Base-by-base conservation (phyloP, 805 yeast species). In the Metahyphopichia silvanorum region DNA sequence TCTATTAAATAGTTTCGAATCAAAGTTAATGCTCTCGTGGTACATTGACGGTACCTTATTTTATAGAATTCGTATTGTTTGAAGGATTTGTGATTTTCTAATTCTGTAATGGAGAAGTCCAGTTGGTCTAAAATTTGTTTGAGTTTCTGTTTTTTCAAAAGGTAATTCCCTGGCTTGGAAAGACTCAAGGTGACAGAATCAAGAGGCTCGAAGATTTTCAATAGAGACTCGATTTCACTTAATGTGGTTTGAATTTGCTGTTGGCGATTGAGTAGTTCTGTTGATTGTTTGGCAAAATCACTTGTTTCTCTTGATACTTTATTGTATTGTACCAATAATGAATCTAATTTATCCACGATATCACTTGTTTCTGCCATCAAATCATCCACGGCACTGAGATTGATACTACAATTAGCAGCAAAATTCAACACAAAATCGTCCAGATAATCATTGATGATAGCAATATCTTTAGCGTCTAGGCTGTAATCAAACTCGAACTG, bases 1-100 rank as follows among this genome's bases (percentile, higher is more conserved):
- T 55, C 55, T 7, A 66, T 66, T 34, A 85, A 57, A 50, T 80
- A 86, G 47, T 81, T 85, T 41, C 82, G 73, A 11, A 87, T 75
- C 38, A 91, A 63, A 0, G 93, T 78, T 29, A 87, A 67, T 1
- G 94, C 81, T 37, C 96, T 71, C 1, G 89, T 79, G 71, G 87
- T 69, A 48, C 96, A 86, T 46, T 86, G 94, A 40, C 84, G 76
- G 60, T 86, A 86, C 37, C 89, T 73, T 41, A 79, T 76, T 29
- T 71, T 72, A 52, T 85, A 87, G 2, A 76, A 50, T 17, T 79
- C 91, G 8, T 76, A 64, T 33, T 88, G 95, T 49, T 76, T 79
- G 48, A 83, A 82, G 7, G 51, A 39, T 4, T 50, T 39, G 36
- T 79, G 79, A 3, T 61, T 57, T 6, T 69, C 64, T 4, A 55